These are phyloP conservation scores for Pistacia vera DNA, from an alignment of 345 rosid species.

Conservation along the genomic window DNA sequence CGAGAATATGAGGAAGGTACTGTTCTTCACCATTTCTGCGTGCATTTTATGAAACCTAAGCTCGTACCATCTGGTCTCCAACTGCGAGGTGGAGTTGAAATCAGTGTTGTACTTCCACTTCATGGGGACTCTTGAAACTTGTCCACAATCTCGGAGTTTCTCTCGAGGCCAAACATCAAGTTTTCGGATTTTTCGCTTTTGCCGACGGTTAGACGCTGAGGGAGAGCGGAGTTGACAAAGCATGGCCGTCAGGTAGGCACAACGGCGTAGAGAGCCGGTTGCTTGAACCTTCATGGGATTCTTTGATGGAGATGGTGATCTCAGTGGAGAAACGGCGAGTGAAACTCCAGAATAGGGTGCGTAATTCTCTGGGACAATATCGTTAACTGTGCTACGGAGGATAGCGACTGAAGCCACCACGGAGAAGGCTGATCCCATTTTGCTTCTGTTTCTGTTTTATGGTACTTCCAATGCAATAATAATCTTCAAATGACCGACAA, in stretches of 20 bases:
- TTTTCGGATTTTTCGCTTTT: slow-evolving; percentile 31
- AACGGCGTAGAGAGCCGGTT: slow-evolving; percentile 38
- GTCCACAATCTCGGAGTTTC: slow-evolving; percentile 35
- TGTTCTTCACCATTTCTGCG: slow-evolving; percentile 24
- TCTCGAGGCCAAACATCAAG: slow-evolving; percentile 33
- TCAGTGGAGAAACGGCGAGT: slow-evolving; percentile 37
- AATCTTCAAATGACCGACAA: too few species aligned
- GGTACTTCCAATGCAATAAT: too few species aligned
- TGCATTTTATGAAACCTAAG: slow-evolving; percentile 34
- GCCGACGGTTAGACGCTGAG: slow-evolving; percentile 36
- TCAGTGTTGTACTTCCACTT: slow-evolving; percentile 35
- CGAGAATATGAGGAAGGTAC: slow-evolving; percentile 38
- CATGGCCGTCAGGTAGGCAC: slow-evolving; percentile 30
- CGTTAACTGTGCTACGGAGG: slow-evolving; percentile 34
- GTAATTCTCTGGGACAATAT: slow-evolving; percentile 34
- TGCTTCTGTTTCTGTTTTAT: too few species aligned
- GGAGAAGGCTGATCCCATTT: slow-evolving; percentile 29
- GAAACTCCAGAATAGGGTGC: slow-evolving; percentile 19
- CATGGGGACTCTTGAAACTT: slow-evolving; percentile 32
- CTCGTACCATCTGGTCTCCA: slow-evolving; percentile 40
- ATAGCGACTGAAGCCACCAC: slow-evolving; percentile 39
- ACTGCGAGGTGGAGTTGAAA: background rate
- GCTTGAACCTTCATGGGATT: slow-evolving; percentile 35
- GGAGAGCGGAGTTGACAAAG: background rate
- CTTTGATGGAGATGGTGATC: slow-evolving; percentile 30